A percentile compares a stretch with the other conserved stretches of the same genome.
Evolutionary conservation across 345 rosid genomes (phyloP).

Genomic region (Balakata baccata): DNA sequence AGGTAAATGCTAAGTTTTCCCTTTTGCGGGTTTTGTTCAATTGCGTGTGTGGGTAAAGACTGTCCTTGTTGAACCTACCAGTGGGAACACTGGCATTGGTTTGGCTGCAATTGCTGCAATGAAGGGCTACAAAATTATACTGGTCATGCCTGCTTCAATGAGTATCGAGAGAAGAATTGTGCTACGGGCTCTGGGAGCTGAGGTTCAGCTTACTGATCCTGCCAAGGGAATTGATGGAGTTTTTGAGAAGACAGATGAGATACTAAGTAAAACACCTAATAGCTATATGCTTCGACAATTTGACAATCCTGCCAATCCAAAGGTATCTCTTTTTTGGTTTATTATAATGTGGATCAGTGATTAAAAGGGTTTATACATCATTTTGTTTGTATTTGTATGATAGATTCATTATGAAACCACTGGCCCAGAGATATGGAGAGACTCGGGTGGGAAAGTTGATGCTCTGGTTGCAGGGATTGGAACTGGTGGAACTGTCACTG

Average conservation of each 20-base stretch:
- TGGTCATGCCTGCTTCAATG: constrained; percentile 50
- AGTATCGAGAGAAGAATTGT: constrained; percentile 66
- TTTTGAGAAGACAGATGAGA: constrained; percentile 50
- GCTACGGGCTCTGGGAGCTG: constrained; percentile 72
- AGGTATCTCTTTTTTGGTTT: constrained; percentile 31
- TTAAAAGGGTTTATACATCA: background rate
- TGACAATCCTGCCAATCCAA: constrained; percentile 65
- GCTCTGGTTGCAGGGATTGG: constrained; percentile 73
- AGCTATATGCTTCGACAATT: constrained; percentile 56
- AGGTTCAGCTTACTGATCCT: constrained; percentile 49
- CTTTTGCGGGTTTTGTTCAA: background rate
- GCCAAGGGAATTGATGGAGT: constrained; percentile 41
- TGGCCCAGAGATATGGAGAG: constrained; percentile 77
- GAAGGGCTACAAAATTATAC: constrained; percentile 57
- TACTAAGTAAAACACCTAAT: constrained; percentile 49
- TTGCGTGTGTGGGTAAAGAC: constrained; percentile 30
- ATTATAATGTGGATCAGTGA: constrained; percentile 45
- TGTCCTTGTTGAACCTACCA: constrained; percentile 48
- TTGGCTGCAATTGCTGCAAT: constrained; percentile 66
- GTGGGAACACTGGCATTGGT: constrained; percentile 83
- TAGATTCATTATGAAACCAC: constrained; percentile 76
- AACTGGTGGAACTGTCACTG: constrained; percentile 85
- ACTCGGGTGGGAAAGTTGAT: constrained; percentile 75
- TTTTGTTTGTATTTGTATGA: constrained; percentile 15
- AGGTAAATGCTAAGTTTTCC: background rate